These are phyloP conservation scores for Cyberlindnera amylophila DNA, from an alignment of 805 yeast genomes.

Conservation along the genomic window DNA sequence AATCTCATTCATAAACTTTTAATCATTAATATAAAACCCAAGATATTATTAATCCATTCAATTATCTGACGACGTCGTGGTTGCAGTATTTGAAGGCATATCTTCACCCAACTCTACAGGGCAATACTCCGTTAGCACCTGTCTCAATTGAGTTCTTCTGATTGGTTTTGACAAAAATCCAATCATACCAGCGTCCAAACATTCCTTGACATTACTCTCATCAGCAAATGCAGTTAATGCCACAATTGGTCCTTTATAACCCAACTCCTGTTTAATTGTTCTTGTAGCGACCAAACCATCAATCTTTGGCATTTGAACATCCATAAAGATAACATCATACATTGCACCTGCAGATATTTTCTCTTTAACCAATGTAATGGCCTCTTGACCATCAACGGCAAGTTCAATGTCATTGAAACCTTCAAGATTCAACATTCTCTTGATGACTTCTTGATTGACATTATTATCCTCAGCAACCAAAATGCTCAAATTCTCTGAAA, in stretches of 20 bases:
- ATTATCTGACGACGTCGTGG: too few species aligned
- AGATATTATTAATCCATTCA: neutral
- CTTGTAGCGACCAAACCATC: constrained; percentile 87
- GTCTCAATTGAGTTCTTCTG: constrained; percentile 61
- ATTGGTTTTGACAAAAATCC: constrained; percentile 90
- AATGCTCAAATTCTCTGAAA: constrained; percentile 36
- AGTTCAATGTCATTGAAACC: constrained; percentile 68
- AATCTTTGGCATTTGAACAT: constrained; percentile 93
- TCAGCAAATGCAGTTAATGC: constrained; percentile 97
- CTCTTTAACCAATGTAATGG: constrained; percentile 57
- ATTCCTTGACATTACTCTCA: constrained; percentile 80
- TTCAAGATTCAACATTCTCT: constrained; percentile 81
- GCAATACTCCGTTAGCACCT: constrained; percentile 40
- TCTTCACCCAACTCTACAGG: constrained; percentile 8
- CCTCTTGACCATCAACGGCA: constrained; percentile 91
- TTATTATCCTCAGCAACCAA: constrained; percentile 91
- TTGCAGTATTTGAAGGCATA: neutral
- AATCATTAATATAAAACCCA: neutral
- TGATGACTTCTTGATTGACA: constrained; percentile 92
- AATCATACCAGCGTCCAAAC: constrained; percentile 87
- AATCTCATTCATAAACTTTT: constrained; percentile 1
- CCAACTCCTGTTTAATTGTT: constrained; percentile 65
- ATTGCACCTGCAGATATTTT: constrained; percentile 27
- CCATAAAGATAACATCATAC: constrained; percentile 87
- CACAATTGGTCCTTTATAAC: constrained; percentile 71